Evolutionary conservation across 1,284 basidiomycete genomes (phyloP).

Genomic region (Malassezia pachydermatis): DNA sequence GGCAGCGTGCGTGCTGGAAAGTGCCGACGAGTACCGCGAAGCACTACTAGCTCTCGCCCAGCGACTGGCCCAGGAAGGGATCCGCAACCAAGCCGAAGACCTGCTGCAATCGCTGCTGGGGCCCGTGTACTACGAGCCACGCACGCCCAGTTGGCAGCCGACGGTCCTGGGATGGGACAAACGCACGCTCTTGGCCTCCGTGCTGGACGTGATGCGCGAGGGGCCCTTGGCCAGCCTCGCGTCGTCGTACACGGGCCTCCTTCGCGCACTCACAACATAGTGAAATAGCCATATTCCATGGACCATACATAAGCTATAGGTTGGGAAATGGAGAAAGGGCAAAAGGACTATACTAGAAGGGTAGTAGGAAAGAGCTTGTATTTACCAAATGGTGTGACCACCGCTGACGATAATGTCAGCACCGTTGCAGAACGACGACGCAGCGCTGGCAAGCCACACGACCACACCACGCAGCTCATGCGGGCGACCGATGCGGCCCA

Average conservation of each 20-base stretch:
- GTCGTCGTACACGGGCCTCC: constrained; percentile 13
- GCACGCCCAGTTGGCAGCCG: constrained; percentile 16
- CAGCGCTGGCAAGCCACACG: constrained; percentile 62
- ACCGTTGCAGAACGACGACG: constrained; percentile 46
- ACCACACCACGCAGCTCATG: constrained; percentile 69
- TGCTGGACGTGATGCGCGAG: constrained; percentile 12
- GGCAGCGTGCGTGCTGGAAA: constrained; percentile 39
- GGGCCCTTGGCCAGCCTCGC: neutral
- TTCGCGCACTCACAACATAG: too few species aligned
- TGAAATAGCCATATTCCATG: too few species aligned
- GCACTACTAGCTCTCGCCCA: constrained; percentile 31
- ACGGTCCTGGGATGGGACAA: constrained; percentile 19
- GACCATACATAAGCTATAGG: too few species aligned
- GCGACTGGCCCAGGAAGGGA: constrained; percentile 37
- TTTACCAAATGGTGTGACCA: constrained; percentile 48
- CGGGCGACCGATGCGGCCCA: constrained; percentile 63
- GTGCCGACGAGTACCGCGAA: constrained; percentile 34
- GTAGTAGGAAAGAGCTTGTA: constrained; percentile 2
- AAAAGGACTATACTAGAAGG: too few species aligned
- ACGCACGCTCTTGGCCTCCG: constrained; percentile 17
- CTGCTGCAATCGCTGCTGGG: constrained; percentile 37
- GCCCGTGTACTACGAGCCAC: constrained; percentile 35
- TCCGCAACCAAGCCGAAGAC: constrained; percentile 40
- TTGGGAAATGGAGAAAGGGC: too few species aligned
- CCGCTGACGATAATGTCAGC: constrained; percentile 45